These are phyloP conservation scores for Alternaria burnsii DNA, from an alignment of 2,329 filamentous ascomycete genomes.

Conservation along the genomic window DNA sequence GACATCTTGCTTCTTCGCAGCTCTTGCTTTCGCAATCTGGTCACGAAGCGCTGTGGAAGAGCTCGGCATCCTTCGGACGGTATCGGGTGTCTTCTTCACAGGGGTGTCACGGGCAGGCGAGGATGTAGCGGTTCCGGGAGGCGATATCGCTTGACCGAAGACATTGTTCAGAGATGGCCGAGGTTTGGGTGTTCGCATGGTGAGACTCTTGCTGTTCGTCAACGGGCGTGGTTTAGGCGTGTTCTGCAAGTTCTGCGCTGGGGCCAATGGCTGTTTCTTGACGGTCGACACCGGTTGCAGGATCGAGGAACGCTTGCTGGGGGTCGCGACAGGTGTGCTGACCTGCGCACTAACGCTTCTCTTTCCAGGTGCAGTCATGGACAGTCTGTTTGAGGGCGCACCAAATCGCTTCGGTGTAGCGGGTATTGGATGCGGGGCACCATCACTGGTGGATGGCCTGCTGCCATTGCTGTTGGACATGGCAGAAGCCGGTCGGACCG, in stretches of 20 bases:
- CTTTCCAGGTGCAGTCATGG: conserved; percentile 49
- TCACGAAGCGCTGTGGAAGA: conserved; percentile 85
- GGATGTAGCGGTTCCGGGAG: conserved; percentile 34
- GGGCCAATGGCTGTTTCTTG: conserved; percentile 41
- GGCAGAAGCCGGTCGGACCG: conserved; percentile 70
- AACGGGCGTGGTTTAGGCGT: conserved; percentile 42
- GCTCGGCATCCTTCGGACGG: conserved; percentile 61
- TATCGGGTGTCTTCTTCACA: conserved; percentile 44
- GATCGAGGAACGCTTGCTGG: conserved; percentile 43
- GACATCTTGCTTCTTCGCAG: conserved; percentile 64
- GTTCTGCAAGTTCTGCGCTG: conserved; percentile 36
- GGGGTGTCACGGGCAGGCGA: conserved; percentile 28
- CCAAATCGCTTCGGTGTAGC: conserved; percentile 42
- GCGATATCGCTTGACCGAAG: conserved; percentile 48
- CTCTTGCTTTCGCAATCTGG: conserved; percentile 92
- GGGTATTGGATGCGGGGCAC: conserved; percentile 38
- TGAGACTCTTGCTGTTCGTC: conserved; percentile 48
- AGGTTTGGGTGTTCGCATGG: conserved; percentile 44
- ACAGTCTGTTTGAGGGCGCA: conserved; percentile 29
- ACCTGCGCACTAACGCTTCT: conserved; percentile 47
- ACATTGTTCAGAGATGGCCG: conserved; percentile 43
- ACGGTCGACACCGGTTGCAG: conserved; percentile 44
- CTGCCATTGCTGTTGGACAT: conserved; percentile 63
- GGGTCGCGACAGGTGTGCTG: conserved; percentile 35
- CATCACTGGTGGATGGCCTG: conserved; percentile 59